Percentiles rank a stretch among this genome's conserved stretches.
These are phyloP conservation scores for Phytophthora syringae DNA, from an alignment of 352 stramenopile genomes.

Conservation along the genomic window DNA sequence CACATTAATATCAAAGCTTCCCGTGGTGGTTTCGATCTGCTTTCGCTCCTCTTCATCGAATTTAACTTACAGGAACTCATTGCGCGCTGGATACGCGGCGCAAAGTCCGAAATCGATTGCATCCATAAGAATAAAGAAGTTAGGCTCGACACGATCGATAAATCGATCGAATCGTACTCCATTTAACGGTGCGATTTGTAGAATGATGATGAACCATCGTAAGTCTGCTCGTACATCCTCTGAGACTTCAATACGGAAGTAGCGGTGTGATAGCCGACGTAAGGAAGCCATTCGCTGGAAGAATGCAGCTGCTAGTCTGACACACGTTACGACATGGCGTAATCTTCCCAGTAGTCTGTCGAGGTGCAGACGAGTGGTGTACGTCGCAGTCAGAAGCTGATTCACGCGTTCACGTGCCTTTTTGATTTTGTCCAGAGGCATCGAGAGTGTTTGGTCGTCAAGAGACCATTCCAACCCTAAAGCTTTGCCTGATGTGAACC, in stretches of 20 bases:
- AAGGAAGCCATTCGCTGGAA: too few species aligned
- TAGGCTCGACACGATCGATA: neutral
- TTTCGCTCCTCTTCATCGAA: neutral
- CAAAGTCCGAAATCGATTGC: neutral
- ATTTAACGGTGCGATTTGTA: neutral
- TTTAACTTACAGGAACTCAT: neutral
- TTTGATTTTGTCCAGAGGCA: conserved; percentile 10
- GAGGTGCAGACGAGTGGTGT: neutral
- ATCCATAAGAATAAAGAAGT: neutral
- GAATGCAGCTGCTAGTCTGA: neutral
- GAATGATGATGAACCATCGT: too few species aligned
- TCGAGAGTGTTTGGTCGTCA: neutral
- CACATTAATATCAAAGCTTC: neutral
- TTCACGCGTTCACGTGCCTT: neutral
- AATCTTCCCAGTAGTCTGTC: neutral
- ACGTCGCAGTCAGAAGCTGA: neutral
- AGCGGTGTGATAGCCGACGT: too few species aligned
- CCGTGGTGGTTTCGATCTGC: neutral
- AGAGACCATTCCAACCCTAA: conserved; percentile 4
- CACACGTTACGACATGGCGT: neutral
- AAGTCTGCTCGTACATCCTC: too few species aligned
- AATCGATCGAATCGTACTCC: neutral
- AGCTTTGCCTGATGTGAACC: conserved; percentile 4
- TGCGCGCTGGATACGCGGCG: neutral
- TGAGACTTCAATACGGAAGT: too few species aligned